These are phyloP conservation scores for Ceratocystis colombiana DNA, from an alignment of 2,329 filamentous ascomycete genomes.

Conservation along the genomic window DNA sequence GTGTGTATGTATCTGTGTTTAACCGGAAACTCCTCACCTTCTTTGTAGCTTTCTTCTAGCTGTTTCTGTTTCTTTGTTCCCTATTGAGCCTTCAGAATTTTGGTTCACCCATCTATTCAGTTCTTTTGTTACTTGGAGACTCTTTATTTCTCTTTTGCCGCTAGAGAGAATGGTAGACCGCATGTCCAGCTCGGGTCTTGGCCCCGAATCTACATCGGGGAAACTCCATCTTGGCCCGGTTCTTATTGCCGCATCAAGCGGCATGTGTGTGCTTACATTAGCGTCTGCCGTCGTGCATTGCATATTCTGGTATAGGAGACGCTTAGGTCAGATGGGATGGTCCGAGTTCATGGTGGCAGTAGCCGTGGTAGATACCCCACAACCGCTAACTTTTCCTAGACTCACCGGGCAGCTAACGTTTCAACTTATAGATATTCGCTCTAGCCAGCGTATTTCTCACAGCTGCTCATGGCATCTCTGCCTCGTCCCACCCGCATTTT, in stretches of 20 bases:
- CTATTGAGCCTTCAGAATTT: too few relatives aligned
- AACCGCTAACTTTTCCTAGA: neutral
- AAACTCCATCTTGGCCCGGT: slow-evolving; percentile 30
- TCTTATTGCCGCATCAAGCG: slow-evolving; percentile 34
- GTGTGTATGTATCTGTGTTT: too few relatives aligned
- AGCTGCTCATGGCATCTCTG: neutral
- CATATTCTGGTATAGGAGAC: slow-evolving; percentile 30
- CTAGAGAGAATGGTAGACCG: neutral
- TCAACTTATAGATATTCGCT: neutral
- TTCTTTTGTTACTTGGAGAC: neutral
- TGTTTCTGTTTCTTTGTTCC: neutral
- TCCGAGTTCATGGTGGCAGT: slow-evolving; percentile 33
- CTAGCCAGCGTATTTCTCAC: neutral
- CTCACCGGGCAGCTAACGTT: neutral
- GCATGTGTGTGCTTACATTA: slow-evolving; percentile 32
- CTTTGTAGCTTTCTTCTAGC: neutral
- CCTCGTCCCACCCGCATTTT: slow-evolving; percentile 20
- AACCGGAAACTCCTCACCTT: neutral
- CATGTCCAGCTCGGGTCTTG: neutral
- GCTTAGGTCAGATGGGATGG: slow-evolving; percentile 28
- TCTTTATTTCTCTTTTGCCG: neutral
- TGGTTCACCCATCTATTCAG: neutral
- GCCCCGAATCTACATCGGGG: neutral
- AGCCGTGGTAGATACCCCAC: neutral
- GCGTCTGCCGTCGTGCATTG: slow-evolving; percentile 32